Base-by-base conservation (phyloP, 306 rosid genomes). In the Acacia confusa region DNA sequence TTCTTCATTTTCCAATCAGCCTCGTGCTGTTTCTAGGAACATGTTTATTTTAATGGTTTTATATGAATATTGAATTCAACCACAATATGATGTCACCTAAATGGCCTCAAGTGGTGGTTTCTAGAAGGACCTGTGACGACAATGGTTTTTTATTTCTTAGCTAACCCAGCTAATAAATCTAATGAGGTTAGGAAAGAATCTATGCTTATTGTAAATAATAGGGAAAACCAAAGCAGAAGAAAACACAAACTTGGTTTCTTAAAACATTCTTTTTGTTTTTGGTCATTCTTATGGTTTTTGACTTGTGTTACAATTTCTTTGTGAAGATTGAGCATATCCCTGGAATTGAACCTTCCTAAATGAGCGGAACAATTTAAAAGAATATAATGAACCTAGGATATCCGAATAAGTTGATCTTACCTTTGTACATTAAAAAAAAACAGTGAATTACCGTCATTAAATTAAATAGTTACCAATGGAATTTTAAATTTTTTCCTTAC, bases 41-140 rank as follows among this genome's bases (percentile, higher is more conserved):
- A 30, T 30, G 34, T 30, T 30, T 30, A 30, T 30, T 30, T 30
- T 30, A 30, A 30, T 30, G 34, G 34, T 30, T 30, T 30, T 30
- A 1, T 30, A 30, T 30, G 34, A 30, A 30, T 1, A 30, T 30
- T 30, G 34, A 3, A 30, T 30, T 30, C 34, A 30, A 30, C 34
- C 3, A 30, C 34, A 2, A 30, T 30, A 30, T 30, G 34, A 28
- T 2, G 41, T 34, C 47, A 32, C 28, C 14, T 53, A 53, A 15
- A 60, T 72, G 48, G 20, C 20, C 27, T 77, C 7, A 0, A 7
- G 20, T 61, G 4, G 9, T 22, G 6, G 40, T 36, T 36, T 74
- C 84, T 81, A 65, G 60, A 70, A 41, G 82, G 47, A 60, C 24
- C 12, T 52, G 25, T 16, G 17, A 28, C 52, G 9, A 20, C 30